phyloP scores from a whole-genome alignment of 2,329 filamentous ascomycete species.

The Fusarium beomiforme region DNA sequence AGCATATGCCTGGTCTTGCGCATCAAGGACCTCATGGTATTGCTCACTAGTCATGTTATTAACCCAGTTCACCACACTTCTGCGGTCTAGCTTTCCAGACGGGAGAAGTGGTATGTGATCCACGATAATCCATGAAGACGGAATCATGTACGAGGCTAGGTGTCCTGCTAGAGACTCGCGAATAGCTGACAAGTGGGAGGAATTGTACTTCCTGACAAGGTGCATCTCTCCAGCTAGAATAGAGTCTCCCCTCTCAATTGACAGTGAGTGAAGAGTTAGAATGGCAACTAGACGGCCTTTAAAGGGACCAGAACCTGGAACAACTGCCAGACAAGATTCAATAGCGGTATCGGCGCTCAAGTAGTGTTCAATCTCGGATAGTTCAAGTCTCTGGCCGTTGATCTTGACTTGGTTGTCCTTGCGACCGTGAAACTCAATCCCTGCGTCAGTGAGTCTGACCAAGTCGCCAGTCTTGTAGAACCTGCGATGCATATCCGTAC shows the following conservation, averaged over 20 bases:
- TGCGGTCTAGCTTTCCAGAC: constrained; percentile 30
- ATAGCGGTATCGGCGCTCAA: constrained; percentile 11
- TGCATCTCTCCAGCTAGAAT: too few species aligned
- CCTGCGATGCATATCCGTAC: background rate
- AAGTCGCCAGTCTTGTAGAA: constrained; percentile 40
- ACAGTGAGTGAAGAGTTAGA: background rate
- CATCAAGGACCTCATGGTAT: constrained; percentile 3
- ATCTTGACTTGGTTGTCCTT: constrained; percentile 50
- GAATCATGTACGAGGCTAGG: constrained; percentile 32
- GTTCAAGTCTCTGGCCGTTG: constrained; percentile 47
- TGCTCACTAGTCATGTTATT: constrained; percentile 12
- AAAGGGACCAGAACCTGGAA: constrained; percentile 8
- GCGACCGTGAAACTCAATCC: constrained; percentile 41
- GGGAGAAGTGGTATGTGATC: constrained; percentile 17
- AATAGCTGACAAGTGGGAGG: constrained; percentile 2
- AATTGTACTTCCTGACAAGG: background rate
- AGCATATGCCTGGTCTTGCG: constrained; percentile 8
- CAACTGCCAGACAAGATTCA: constrained; percentile 15
- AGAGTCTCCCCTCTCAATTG: background rate
- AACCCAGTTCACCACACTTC: background rate
- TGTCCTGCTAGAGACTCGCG: constrained; percentile 3
- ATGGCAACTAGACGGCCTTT: constrained; percentile 23
- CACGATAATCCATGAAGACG: constrained; percentile 24
- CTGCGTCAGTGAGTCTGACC: constrained; percentile 34
- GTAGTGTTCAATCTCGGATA: constrained; percentile 46